Conservation (phyloP, 371 early-diverging fungal genomes). For the Mortierella sp. region DNA sequence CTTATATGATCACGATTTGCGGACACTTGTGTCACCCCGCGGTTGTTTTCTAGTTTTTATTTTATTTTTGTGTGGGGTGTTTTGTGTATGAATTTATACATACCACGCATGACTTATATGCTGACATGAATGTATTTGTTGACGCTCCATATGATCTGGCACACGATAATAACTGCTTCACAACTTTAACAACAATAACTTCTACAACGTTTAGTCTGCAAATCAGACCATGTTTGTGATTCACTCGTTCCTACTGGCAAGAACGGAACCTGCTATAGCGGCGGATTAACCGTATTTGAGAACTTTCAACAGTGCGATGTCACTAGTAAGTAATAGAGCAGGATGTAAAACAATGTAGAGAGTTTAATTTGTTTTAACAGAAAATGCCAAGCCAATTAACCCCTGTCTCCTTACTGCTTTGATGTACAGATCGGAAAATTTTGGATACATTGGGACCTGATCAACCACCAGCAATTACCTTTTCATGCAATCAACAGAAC, state of each 20-base stretch:
- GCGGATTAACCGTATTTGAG: slow-evolving; percentile 80
- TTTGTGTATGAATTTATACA: too few relatives aligned
- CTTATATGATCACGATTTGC: neutral
- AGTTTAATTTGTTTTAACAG: neutral
- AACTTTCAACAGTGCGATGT: slow-evolving; percentile 91
- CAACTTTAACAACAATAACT: neutral
- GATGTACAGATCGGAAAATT: slow-evolving; percentile 36
- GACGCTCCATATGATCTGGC: neutral
- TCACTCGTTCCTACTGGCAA: slow-evolving; percentile 79
- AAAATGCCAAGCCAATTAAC: neutral
- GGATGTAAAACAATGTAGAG: neutral
- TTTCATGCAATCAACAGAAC: slow-evolving; percentile 53
- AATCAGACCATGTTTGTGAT: slow-evolving; percentile 79
- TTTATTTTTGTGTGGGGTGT: neutral
- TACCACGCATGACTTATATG: slow-evolving; percentile 1
- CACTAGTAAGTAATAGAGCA: slow-evolving; percentile 73
- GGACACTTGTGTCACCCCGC: neutral
- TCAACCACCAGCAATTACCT: slow-evolving; percentile 47
- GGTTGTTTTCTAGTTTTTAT: neutral
- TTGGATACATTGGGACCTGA: slow-evolving; percentile 44
- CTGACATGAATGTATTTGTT: slow-evolving; percentile 1
- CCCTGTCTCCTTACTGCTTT: neutral
- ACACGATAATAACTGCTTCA: neutral
- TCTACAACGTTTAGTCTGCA: slow-evolving; percentile 78
- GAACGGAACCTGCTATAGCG: slow-evolving; percentile 88